phyloP scores from a whole-genome alignment of 1,284 basidiomycete species.

The Phellinidium pouzarii region DNA sequence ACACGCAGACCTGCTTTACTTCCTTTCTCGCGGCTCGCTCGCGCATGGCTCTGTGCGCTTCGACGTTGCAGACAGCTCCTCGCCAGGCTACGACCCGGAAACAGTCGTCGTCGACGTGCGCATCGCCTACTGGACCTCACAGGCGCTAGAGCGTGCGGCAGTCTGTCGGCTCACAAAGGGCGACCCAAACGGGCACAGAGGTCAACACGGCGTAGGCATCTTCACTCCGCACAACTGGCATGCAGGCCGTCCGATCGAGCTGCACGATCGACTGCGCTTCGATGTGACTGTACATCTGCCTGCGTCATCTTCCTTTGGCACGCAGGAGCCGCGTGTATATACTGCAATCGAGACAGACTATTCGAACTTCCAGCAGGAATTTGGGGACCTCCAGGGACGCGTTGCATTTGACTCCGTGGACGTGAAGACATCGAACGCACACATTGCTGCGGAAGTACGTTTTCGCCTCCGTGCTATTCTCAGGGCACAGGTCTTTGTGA shows the following conservation, averaged over 20 bases:
- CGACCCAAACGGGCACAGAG: constrained; percentile 3
- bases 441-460: constrained; percentile 20
- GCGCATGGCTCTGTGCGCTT: constrained; percentile 21
- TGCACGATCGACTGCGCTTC: constrained; percentile 17
- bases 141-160: constrained; percentile 18
- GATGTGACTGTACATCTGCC: constrained; percentile 23
- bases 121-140: constrained; percentile 7
- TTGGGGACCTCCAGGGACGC: constrained; percentile 18
- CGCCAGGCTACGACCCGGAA: background rate
- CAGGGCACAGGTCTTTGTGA: too few relatives aligned
- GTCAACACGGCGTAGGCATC: constrained; percentile 25
- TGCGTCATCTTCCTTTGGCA: background rate
- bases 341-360: constrained; percentile 24
- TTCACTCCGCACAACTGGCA: constrained; percentile 23
- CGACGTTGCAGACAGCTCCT: background rate
- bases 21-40: constrained; percentile 24
- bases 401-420: constrained; percentile 21
- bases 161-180: constrained; percentile 24
- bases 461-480: background rate
- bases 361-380: constrained; percentile 21
- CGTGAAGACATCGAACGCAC: constrained; percentile 17
- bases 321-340: constrained; percentile 14
- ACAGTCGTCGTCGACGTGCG: constrained; percentile 24
- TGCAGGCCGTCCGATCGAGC: background rate
- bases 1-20: constrained; percentile 23